These are phyloP conservation scores for Prosopis cineraria DNA, from an alignment of 306 rosid genomes.

Conservation along the genomic window DNA sequence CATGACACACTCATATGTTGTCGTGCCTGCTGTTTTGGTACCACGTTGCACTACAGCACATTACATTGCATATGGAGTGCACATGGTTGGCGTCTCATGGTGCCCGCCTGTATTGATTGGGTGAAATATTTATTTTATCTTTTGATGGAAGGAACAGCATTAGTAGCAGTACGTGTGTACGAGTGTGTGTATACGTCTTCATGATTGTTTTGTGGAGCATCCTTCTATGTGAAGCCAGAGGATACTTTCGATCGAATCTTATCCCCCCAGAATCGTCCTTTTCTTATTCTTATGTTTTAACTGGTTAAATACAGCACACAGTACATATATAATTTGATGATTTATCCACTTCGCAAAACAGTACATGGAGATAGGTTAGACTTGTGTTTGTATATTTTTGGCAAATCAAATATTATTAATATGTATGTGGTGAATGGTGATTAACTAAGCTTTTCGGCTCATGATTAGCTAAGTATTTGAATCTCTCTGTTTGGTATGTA, in stretches of 20 bases:
- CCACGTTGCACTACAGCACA: background rate
- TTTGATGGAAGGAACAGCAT: background rate
- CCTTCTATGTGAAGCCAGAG: constrained; percentile 13
- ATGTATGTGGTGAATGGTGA: background rate
- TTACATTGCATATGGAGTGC: background rate
- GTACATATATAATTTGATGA: background rate
- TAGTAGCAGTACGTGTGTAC: background rate
- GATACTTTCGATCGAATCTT: no score
- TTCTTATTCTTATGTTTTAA: background rate
- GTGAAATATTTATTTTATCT: background rate
- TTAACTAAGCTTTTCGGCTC: background rate
- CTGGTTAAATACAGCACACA: background rate
- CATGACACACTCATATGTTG: background rate
- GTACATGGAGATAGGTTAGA: background rate
- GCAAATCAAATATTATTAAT: background rate
- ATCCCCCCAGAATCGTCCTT: background rate
- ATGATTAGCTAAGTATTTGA: background rate
- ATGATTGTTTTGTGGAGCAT: background rate
- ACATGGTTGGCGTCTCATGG: background rate
- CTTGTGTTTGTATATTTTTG: no score
- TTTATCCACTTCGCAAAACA: background rate
- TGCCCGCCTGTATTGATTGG: background rate
- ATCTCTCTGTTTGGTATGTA: background rate
- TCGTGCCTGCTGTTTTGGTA: constrained; percentile 5
- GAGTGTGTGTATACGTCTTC: background rate